Conservation (phyloP, 2,329 filamentous ascomycete species). For the Leptographium flavum region DNA sequence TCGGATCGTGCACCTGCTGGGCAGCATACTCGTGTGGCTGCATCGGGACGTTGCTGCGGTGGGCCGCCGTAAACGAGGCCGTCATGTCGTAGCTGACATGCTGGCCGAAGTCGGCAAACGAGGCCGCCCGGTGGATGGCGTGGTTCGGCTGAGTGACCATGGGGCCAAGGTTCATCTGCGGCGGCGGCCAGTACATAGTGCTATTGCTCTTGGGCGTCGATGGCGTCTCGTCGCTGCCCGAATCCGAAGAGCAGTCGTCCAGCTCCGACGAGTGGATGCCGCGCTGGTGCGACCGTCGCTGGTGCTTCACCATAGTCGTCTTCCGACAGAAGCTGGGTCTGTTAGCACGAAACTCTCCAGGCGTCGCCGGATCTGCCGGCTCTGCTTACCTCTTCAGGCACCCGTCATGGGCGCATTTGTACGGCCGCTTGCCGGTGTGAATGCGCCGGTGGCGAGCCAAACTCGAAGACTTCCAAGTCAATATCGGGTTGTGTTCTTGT, state of each 20-base stretch:
- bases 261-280: constrained; percentile 40
- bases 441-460: constrained; percentile 51
- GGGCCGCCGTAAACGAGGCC: constrained; percentile 25
- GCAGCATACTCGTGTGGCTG: constrained; percentile 30
- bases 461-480: constrained; percentile 40
- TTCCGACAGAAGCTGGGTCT: constrained; percentile 51
- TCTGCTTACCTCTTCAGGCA: constrained; percentile 44
- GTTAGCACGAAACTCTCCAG: too few relatives aligned
- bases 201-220: constrained; percentile 38
- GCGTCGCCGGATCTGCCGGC: too few relatives aligned
- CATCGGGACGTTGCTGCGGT: constrained; percentile 33
- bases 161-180: constrained; percentile 24
- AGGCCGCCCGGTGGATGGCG: constrained; percentile 34
- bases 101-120: constrained; percentile 40
- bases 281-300: constrained; percentile 46
- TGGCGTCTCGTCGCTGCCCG: constrained; percentile 43
- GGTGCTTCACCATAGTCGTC: constrained; percentile 57
- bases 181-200: constrained; percentile 33
- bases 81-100: constrained; percentile 28
- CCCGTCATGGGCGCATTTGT: constrained; percentile 45
- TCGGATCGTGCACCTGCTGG: constrained; percentile 23
- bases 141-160: constrained; percentile 17
- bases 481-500: constrained; percentile 16
- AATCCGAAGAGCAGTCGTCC: constrained; percentile 41
- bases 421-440: constrained; percentile 53